Conservation (phyloP, 1,284 basidiomycete genomes). For the Trametes versicolor region DNA sequence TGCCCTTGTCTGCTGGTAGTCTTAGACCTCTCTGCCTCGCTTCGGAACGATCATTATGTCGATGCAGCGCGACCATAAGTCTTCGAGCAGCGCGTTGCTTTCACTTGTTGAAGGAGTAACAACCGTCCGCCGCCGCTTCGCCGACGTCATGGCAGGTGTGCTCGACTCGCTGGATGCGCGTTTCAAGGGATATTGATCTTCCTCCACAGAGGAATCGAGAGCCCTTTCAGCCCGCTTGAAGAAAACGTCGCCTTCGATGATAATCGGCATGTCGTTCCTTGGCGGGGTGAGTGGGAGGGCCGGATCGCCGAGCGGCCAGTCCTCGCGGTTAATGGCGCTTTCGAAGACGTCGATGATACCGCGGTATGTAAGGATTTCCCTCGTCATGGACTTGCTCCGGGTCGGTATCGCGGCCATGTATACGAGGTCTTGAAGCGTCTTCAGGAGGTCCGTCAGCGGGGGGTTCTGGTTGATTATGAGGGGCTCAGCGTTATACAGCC, state of each 20-base stretch:
- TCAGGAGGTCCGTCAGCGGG: neutral
- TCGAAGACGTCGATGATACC: slow-evolving; percentile 3
- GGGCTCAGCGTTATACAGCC: neutral
- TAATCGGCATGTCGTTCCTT: too few relatives aligned
- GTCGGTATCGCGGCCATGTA: neutral
- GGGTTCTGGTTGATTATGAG: neutral
- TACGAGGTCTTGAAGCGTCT: neutral
- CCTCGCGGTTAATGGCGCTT: neutral
- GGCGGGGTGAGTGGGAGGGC: neutral
- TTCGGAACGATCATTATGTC: too few relatives aligned
- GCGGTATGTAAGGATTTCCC: neutral
- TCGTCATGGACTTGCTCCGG: neutral
- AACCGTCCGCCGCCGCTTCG: too few relatives aligned
- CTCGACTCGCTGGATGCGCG: too few relatives aligned
- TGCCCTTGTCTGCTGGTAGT: neutral
- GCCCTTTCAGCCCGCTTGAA: too few relatives aligned
- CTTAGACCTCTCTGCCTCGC: neutral
- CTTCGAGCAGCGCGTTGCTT: neutral
- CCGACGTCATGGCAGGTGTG: too few relatives aligned
- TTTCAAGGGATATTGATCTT: too few relatives aligned
- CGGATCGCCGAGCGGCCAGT: slow-evolving; percentile 3
- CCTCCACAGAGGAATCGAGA: too few relatives aligned
- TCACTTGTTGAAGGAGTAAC: too few relatives aligned
- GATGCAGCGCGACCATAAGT: neutral
- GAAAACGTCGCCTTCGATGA: too few relatives aligned